Evolutionary conservation across 768 basidiomycete species (phyloP).

Genomic region (Asterophora lycoperdoides): DNA sequence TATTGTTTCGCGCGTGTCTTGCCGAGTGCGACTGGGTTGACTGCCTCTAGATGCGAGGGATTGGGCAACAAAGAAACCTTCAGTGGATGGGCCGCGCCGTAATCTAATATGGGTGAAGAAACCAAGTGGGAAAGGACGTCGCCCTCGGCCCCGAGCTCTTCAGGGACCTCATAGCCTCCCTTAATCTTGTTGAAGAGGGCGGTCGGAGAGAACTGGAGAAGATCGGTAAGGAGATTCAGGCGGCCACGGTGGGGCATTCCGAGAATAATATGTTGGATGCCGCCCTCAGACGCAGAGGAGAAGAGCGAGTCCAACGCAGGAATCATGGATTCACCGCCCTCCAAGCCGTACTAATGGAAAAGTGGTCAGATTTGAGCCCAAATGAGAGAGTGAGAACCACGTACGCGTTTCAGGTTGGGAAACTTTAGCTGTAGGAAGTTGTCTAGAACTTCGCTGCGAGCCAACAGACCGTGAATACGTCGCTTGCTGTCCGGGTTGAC

Average conservation of each 20-base stretch:
- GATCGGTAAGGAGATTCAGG: constrained; percentile 77
- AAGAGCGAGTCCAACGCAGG: constrained; percentile 82
- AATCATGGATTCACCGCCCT: constrained; percentile 93
- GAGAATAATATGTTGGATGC: constrained; percentile 66
- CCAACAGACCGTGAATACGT: constrained; percentile 65
- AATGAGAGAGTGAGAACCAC: constrained; percentile 9
- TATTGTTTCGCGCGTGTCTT: constrained; percentile 92
- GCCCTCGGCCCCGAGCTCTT: constrained; percentile 63
- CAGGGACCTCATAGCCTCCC: constrained; percentile 68
- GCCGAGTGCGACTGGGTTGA: constrained; percentile 83
- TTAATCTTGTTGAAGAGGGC: constrained; percentile 86
- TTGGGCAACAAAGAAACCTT: constrained; percentile 63
- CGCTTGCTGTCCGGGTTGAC: constrained; percentile 37
- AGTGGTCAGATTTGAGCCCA: constrained; percentile 13
- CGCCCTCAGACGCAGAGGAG: constrained; percentile 59
- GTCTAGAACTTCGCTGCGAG: constrained; percentile 77
- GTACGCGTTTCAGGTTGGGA: constrained; percentile 75
- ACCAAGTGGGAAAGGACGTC: constrained; percentile 66
- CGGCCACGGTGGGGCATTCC: constrained; percentile 87
- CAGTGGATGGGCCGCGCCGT: constrained; percentile 46
- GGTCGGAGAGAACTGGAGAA: constrained; percentile 62
- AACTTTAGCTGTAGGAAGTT: constrained; percentile 85
- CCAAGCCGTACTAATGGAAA: constrained; percentile 62
- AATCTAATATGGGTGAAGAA: constrained; percentile 59
- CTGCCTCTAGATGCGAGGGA: constrained; percentile 51